These are phyloP conservation scores for Plasmodium malariae DNA, from an alignment of 169 alveolate species.

Conservation along the genomic window DNA sequence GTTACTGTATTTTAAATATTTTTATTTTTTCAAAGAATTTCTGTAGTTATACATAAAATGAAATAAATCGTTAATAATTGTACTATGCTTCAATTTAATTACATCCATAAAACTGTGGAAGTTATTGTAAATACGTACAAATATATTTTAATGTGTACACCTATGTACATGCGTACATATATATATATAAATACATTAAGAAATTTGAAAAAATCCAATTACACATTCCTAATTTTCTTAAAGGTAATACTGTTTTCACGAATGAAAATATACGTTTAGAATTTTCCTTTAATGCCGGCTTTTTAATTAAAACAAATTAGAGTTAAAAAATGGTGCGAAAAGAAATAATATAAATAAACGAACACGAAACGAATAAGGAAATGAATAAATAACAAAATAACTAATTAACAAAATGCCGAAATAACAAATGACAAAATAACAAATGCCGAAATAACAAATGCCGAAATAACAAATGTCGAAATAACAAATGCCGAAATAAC, in stretches of 20 bases:
- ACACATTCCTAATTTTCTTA: neutral
- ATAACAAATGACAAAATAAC: neutral
- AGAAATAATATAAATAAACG: neutral
- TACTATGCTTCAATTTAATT: too few relatives aligned
- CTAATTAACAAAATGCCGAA: neutral
- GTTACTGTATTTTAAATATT: too few relatives aligned
- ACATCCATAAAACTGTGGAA: too few relatives aligned
- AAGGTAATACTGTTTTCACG: conserved; percentile 11
- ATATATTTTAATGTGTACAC: too few relatives aligned
- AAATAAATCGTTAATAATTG: too few relatives aligned
- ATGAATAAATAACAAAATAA: too few relatives aligned
- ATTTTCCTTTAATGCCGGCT: neutral
- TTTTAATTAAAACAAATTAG: too few relatives aligned
- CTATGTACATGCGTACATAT: too few relatives aligned
- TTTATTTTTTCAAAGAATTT: too few relatives aligned
- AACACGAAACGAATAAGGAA: neutral
- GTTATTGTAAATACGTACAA: too few relatives aligned
- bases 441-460: neutral
- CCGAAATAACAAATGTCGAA: neutral
- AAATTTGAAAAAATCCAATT: neutral
- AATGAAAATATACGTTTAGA: conserved; percentile 15
- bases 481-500: neutral
- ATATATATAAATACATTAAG: neutral
- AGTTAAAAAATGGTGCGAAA: too few relatives aligned
- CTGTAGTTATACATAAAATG: too few relatives aligned